Evolutionary conservation across 2,329 filamentous ascomycete genomes (phyloP).

Genomic region (Monascus ruber): DNA sequence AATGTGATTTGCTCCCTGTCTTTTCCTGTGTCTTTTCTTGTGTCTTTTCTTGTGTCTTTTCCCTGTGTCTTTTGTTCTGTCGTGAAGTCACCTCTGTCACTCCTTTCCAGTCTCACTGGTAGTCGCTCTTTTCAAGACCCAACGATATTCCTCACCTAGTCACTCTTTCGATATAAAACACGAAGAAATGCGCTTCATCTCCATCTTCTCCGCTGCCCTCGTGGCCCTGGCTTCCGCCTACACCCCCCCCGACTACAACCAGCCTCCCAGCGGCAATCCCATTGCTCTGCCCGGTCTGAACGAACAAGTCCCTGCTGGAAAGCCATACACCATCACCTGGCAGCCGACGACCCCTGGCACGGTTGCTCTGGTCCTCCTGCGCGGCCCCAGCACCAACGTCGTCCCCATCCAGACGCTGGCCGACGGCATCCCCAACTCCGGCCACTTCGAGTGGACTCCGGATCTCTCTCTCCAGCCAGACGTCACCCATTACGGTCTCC

Average conservation of each 20-base stretch:
- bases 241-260: slow-evolving; percentile 24
- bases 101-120: no score
- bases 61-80: no score
- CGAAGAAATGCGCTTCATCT: slow-evolving; percentile 26
- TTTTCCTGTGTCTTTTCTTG: no score
- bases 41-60: no score
- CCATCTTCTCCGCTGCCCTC: slow-evolving; percentile 26
- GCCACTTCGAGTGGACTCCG: slow-evolving; percentile 46
- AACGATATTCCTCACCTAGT: no score
- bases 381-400: slow-evolving; percentile 47
- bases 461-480: slow-evolving; percentile 36
- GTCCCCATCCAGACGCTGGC: slow-evolving; percentile 40
- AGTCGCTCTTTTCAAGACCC: no score
- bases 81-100: no score
- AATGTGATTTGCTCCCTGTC: no score
- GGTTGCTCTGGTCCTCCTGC: slow-evolving; percentile 49
- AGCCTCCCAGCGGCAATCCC: slow-evolving; percentile 40
- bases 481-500: slow-evolving; percentile 46
- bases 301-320: slow-evolving; percentile 44
- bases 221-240: slow-evolving; percentile 27
- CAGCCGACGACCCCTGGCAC: slow-evolving; percentile 23
- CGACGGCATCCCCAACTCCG: slow-evolving; percentile 45
- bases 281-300: slow-evolving; percentile 41
- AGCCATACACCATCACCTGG: slow-evolving; percentile 50
- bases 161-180: no score